Evolutionary conservation across 768 basidiomycete species (phyloP), one percentile per base, ranked within the genome.

Genomic region (Boletus tomentosulus): DNA sequence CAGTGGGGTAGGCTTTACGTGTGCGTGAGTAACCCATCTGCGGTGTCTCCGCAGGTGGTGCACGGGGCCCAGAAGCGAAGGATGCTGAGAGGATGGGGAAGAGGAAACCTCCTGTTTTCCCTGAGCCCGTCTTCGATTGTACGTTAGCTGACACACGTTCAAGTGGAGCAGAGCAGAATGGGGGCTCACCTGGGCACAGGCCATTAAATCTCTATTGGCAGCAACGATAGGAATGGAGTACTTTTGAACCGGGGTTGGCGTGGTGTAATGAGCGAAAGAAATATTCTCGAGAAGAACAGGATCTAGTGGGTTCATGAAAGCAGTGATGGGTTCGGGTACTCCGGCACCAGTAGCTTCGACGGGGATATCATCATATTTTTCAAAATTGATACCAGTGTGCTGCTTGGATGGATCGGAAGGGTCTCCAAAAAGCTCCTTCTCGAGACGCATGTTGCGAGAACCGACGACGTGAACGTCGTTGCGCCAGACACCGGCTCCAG

Each of bases 301-400:
- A 73, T 99, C 94, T 64, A 99, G 76, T 57, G 93, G 95, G 64
- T 78, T 83, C 55, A 87, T 88, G 76, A 99, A 99, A 38, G 84
- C 80, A 58, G 71, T 81, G 65, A 98, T 83, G 43, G 97, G 94
- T 39, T 98, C 96, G 57, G 97, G 97, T n/a, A 98, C 96, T 63
- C 88, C 90, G 56, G 86, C 85, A 62, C 97, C 97, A 46, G 96
- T 98, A 34, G 95, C 96, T 75, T 98, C 97, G 62, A 99, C 95
- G 58, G 97, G 97, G 67, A 99, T 99, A 70, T 98, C 96, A 73
- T 97, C 97, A 66, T 98, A 99, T 74, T 97, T 97, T 77, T 99
- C 97, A 68, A 99, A 99, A 77, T 99, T 99, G 76, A 99, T 98
- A 58, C 97, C 97, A 42, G 95, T 96, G 68, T 92, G 86, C 71